Evolutionary conservation across 768 basidiomycete genomes (phyloP).

Genomic region (Suillus paluster): DNA sequence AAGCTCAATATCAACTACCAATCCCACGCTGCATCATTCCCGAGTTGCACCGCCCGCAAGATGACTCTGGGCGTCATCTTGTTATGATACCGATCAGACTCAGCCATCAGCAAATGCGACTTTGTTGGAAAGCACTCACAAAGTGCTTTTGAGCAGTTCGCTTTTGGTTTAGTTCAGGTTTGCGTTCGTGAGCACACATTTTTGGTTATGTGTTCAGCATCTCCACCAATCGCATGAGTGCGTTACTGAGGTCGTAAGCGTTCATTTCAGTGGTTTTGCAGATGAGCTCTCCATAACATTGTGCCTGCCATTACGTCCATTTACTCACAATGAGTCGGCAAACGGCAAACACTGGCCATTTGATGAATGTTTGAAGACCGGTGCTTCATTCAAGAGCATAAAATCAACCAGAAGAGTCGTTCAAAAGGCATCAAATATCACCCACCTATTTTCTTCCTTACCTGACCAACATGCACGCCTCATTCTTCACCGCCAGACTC

Average conservation of each 20-base stretch:
- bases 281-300: no score
- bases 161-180: no score
- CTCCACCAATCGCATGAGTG: no score
- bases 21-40: neutral
- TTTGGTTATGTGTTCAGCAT: no score
- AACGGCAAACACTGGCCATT: neutral
- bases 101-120: neutral
- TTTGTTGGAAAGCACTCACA: no score
- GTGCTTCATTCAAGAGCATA: slow-evolving; percentile 20
- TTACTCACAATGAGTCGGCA: neutral
- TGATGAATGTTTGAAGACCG: neutral
- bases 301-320: neutral
- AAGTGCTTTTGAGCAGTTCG: no score
- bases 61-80: neutral
- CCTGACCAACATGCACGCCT: slow-evolving; percentile 22
- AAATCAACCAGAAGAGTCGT: slow-evolving; percentile 11
- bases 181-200: no score
- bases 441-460: neutral
- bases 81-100: neutral
- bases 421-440: neutral
- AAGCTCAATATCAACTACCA: neutral
- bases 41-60: neutral
- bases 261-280: no score
- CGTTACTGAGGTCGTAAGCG: no score
- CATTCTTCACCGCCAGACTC: slow-evolving; percentile 20